Evolutionary conservation across 768 basidiomycete species (phyloP).

Genomic region (Leccinum uliginosum): DNA sequence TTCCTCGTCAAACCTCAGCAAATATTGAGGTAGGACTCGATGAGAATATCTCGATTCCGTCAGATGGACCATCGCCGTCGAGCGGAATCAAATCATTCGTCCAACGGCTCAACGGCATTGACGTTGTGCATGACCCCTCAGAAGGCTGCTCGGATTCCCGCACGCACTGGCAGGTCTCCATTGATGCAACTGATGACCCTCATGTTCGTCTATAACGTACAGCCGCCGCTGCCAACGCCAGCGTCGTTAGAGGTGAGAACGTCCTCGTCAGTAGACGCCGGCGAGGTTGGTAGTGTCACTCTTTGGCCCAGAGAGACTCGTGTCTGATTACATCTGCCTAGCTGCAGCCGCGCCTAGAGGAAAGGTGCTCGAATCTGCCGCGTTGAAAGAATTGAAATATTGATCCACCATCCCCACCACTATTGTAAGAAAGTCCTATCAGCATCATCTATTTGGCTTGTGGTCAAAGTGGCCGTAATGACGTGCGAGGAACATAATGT

Average conservation of each 20-base stretch:
- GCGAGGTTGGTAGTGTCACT: no score
- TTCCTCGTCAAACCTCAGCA: no score
- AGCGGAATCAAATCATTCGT: constrained; percentile 59
- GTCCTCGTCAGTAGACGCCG: constrained; percentile 52
- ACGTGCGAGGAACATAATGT: constrained; percentile 49
- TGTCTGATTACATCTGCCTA: no score
- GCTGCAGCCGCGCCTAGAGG: no score
- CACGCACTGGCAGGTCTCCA: constrained; percentile 37
- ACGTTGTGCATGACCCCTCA: constrained; percentile 74
- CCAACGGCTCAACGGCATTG: constrained; percentile 61
- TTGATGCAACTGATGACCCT: constrained; percentile 23
- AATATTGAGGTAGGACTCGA: no score
- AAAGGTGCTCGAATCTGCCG: no score
- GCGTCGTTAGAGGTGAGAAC: constrained; percentile 58
- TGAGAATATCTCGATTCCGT: no score
- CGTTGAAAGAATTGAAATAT: no score
- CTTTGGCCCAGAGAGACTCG: no score
- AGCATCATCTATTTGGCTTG: constrained; percentile 33
- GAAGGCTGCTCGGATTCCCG: constrained; percentile 43
- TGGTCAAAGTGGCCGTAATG: constrained; percentile 6
- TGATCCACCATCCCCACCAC: no score
- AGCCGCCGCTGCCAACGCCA: constrained; percentile 61
- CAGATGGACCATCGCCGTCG: constrained; percentile 47
- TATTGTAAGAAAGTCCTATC: constrained; percentile 23
- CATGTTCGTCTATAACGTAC: constrained; percentile 30